Evolutionary conservation across 2,329 filamentous ascomycete species (phyloP).

Genomic region (Trichoderma atrobrunneum): DNA sequence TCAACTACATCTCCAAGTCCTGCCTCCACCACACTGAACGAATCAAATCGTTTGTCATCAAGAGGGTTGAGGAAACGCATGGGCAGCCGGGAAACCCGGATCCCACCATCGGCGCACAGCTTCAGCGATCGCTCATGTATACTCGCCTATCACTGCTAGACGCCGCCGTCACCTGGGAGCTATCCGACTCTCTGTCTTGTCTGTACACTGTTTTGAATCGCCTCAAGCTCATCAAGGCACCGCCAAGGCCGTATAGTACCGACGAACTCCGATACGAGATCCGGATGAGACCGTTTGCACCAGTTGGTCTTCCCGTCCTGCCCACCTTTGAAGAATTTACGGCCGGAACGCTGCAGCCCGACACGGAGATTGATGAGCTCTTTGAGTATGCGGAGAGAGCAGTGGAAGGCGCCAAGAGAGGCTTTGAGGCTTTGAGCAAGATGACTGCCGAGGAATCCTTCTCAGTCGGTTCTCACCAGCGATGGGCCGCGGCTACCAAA

Average conservation of each 20-base stretch:
- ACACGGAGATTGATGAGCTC: slow-evolving; percentile 39
- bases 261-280: slow-evolving; percentile 72
- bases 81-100: slow-evolving; percentile 18
- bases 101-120: slow-evolving; percentile 41
- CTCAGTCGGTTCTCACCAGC: slow-evolving; percentile 54
- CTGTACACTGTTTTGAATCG: slow-evolving; percentile 67
- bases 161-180: slow-evolving; percentile 59
- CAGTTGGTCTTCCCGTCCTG: slow-evolving; percentile 64
- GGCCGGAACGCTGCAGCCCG: slow-evolving; percentile 40
- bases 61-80: slow-evolving; percentile 34
- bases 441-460: slow-evolving; percentile 53
- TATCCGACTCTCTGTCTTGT: slow-evolving; percentile 53
- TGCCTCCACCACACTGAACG: slow-evolving; percentile 68
- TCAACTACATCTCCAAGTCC: slow-evolving; percentile 69
- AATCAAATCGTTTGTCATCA: slow-evolving; percentile 64
- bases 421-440: slow-evolving; percentile 55
- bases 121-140: slow-evolving; percentile 50
- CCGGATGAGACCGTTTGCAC: slow-evolving; percentile 80
- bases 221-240: slow-evolving; percentile 50
- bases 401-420: slow-evolving; percentile 49
- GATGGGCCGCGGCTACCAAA: slow-evolving; percentile 60
- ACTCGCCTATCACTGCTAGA: slow-evolving; percentile 62
- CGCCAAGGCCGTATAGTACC: slow-evolving; percentile 62
- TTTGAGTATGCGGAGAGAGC: slow-evolving; percentile 47
- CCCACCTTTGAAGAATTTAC: slow-evolving; percentile 62